phyloP scores from a whole-genome alignment of 2,329 filamentous ascomycete species.

The Tolypocladium endophyticum region DNA sequence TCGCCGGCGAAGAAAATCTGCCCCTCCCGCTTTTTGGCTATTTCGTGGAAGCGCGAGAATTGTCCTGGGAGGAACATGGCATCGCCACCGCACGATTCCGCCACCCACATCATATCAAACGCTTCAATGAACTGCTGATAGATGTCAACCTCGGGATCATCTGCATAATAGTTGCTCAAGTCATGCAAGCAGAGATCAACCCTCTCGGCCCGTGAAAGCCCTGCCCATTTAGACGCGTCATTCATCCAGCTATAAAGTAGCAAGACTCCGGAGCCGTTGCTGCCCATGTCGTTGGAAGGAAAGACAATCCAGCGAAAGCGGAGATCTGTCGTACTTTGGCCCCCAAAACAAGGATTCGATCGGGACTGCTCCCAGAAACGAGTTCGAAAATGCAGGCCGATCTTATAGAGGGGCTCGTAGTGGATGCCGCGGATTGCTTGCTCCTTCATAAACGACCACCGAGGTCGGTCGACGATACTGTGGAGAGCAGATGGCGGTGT shows the following conservation, averaged over 20 bases:
- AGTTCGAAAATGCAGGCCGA: neutral
- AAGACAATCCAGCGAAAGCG: neutral
- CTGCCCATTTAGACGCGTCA: neutral
- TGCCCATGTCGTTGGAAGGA: neutral
- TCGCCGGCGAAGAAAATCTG: neutral
- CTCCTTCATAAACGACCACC: neutral
- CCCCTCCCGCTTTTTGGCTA: neutral
- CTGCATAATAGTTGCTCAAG: neutral
- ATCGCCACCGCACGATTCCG: neutral
- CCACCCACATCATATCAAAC: neutral
- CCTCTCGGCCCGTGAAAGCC: neutral
- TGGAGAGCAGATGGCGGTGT: neutral
- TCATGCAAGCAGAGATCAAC: neutral
- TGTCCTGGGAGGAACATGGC: neutral
- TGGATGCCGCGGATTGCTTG: neutral
- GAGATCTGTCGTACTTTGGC: neutral
- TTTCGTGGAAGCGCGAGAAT: neutral
- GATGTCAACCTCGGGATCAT: neutral
- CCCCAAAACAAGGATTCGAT: neutral
- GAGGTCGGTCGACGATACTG: neutral
- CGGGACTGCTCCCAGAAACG: neutral
- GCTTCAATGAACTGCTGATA: neutral
- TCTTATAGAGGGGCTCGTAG: neutral
- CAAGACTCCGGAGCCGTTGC: neutral
- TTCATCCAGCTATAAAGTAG: neutral